Conservation (phyloP, 352 stramenopile genomes). For the Phytophthora pseudosyringae region DNA sequence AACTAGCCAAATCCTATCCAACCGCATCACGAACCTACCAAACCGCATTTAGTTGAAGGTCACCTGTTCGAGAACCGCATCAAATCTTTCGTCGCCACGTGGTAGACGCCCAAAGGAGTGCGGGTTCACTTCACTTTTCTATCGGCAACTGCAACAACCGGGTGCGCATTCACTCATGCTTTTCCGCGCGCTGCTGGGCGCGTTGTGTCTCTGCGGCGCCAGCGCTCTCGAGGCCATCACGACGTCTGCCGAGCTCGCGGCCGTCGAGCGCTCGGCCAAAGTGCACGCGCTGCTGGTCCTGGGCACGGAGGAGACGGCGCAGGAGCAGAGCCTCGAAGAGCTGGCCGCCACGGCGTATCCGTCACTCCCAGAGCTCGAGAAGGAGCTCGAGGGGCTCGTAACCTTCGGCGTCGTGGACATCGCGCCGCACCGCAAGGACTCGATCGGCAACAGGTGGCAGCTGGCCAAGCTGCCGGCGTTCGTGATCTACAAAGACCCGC, state of each 20-base stretch:
- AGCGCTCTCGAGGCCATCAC: conserved; percentile 35
- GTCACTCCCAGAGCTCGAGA: conserved; percentile 44
- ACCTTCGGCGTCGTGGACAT: conserved; percentile 57
- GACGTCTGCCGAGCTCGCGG: conserved; percentile 26
- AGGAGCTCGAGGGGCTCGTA: conserved; percentile 49
- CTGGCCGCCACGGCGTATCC: conserved; percentile 45
- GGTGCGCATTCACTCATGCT: conserved; percentile 19
- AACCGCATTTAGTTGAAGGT: conserved; percentile 18
- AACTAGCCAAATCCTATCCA: conserved; percentile 17
- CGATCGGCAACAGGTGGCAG: conserved; percentile 63
- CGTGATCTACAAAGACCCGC: conserved; percentile 63
- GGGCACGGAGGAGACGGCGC: conserved; percentile 20
- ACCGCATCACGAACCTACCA: conserved; percentile 7
- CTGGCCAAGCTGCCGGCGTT: conserved; percentile 53
- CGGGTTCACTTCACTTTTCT: conserved; percentile 21
- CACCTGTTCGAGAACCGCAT: conserved; percentile 11
- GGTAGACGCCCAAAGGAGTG: conserved; percentile 15
- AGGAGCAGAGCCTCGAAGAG: conserved; percentile 32
- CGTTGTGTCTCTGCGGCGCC: conserved; percentile 23
- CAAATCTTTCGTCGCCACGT: conserved; percentile 36
- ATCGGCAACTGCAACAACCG: conserved; percentile 19
- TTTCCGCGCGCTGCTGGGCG: conserved; percentile 16
- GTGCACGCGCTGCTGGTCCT: conserved; percentile 46
- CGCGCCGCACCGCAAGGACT: conserved; percentile 33
- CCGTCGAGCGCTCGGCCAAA: conserved; percentile 40